phyloP scores from a whole-genome alignment of 106 monocot genomes.

The Acanthochlamys bracteata region DNA sequence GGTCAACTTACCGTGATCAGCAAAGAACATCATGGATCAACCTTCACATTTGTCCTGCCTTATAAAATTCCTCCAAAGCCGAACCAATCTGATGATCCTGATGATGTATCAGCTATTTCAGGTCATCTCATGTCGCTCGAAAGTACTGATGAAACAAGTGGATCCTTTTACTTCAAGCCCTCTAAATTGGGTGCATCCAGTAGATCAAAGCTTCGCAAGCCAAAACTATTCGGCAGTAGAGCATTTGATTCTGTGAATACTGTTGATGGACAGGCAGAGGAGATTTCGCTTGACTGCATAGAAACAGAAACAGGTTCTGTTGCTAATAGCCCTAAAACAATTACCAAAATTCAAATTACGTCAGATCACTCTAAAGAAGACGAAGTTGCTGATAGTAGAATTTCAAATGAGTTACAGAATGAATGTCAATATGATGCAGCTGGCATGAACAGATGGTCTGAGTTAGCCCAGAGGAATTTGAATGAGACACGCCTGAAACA shows the following conservation, averaged over 20 bases:
- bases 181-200: constrained; percentile 10
- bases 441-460: constrained; percentile 1
- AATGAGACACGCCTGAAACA: neutral
- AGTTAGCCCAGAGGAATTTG: neutral
- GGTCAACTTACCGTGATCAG: constrained; percentile 54
- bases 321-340: neutral
- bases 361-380: too few relatives aligned
- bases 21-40: constrained; percentile 52
- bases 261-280: constrained; percentile 10
- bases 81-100: constrained; percentile 35
- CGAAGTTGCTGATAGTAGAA: too few relatives aligned
- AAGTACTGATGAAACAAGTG: constrained; percentile 20
- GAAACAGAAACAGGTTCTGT: constrained; percentile 6
- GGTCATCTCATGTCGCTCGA: constrained; percentile 5
- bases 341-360: neutral
- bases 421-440: constrained; percentile 1
- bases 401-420: neutral
- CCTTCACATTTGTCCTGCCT: constrained; percentile 59
- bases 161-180: constrained; percentile 52
- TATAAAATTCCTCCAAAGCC: constrained; percentile 37
- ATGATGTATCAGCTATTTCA: constrained; percentile 28
- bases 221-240: constrained; percentile 3
- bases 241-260: constrained; percentile 5
- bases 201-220: constrained; percentile 11
- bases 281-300: constrained; percentile 12